Evolutionary conservation across 768 basidiomycete species (phyloP).

Genomic region (Tricholoma hemisulphureum): DNA sequence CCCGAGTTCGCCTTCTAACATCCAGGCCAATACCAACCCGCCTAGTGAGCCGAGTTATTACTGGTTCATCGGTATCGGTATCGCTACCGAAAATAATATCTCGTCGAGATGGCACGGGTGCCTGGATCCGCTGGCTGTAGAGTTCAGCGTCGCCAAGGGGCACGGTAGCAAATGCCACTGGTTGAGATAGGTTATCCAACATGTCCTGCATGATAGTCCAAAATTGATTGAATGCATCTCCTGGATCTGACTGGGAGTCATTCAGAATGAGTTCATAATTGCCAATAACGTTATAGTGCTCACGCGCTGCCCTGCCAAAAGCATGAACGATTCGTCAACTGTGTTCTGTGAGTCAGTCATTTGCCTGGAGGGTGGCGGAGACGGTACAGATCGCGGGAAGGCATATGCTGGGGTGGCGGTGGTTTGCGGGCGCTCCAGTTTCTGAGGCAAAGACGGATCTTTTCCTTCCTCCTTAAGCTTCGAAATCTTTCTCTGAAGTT

Average conservation of each 20-base stretch:
- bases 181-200: conserved; percentile 82
- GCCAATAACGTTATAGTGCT: conserved; percentile 23
- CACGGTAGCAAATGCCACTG: conserved; percentile 79
- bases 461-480: conserved; percentile 75
- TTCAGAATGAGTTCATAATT: conserved; percentile 5
- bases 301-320: conserved; percentile 74
- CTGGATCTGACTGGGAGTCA: conserved; percentile 63
- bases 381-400: conserved; percentile 42
- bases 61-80: conserved; percentile 65
- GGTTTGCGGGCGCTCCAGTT: conserved; percentile 34
- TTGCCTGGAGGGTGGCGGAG: conserved; percentile 44
- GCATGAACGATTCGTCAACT: conserved; percentile 88
- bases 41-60: conserved; percentile 55
- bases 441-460: conserved; percentile 74
- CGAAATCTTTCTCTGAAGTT: conserved; percentile 67
- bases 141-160: conserved; percentile 55
- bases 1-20: conserved; percentile 16
- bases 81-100: conserved; percentile 63
- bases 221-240: conserved; percentile 86
- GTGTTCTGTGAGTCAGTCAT: conserved; percentile 59
- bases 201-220: conserved; percentile 88
- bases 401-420: conserved; percentile 21
- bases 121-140: conserved; percentile 22
- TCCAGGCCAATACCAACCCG: conserved; percentile 45
- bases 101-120: conserved; percentile 32